Evolutionary conservation across 2,329 filamentous ascomycete genomes (phyloP).

Genomic region (Truncatella angustata): DNA sequence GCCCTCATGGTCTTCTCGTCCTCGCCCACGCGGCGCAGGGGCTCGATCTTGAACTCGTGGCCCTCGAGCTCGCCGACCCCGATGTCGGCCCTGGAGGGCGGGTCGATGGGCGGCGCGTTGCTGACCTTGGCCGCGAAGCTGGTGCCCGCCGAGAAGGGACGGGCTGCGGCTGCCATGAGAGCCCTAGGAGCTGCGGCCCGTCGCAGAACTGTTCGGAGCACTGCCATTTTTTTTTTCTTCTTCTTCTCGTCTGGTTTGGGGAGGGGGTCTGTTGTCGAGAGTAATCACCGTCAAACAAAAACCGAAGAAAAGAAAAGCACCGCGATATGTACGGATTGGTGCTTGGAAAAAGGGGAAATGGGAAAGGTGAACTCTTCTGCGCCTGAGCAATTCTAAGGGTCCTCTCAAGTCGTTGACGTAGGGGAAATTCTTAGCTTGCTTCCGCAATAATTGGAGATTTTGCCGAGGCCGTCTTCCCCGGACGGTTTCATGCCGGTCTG

Average conservation of each 20-base stretch:
- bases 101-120: conserved; percentile 27
- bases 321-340: not conserved
- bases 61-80: conserved; percentile 85
- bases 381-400: too few species aligned
- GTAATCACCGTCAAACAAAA: too few species aligned
- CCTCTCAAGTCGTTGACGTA: conserved; percentile 22
- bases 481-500: not conserved
- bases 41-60: conserved; percentile 83
- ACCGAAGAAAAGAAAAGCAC: too few species aligned
- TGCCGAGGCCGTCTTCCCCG: conserved; percentile 7
- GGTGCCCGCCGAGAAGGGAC: conserved; percentile 15
- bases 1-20: conserved; percentile 84
- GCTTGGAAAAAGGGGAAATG: too few species aligned
- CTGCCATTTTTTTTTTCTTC: conserved; percentile 7
- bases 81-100: conserved; percentile 52
- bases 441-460: conserved; percentile 7
- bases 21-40: conserved; percentile 81
- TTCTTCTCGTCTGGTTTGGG: not conserved
- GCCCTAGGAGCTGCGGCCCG: conserved; percentile 3
- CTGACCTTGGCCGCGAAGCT: conserved; percentile 18
- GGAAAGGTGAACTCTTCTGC: too few species aligned
- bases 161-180: conserved; percentile 11
- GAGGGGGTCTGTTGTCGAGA: too few species aligned
- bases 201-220: conserved; percentile 9
- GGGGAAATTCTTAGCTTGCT: conserved; percentile 12